Conservation (phyloP, 345 rosid genomes). For the Eucalyptus erythrocorys region DNA sequence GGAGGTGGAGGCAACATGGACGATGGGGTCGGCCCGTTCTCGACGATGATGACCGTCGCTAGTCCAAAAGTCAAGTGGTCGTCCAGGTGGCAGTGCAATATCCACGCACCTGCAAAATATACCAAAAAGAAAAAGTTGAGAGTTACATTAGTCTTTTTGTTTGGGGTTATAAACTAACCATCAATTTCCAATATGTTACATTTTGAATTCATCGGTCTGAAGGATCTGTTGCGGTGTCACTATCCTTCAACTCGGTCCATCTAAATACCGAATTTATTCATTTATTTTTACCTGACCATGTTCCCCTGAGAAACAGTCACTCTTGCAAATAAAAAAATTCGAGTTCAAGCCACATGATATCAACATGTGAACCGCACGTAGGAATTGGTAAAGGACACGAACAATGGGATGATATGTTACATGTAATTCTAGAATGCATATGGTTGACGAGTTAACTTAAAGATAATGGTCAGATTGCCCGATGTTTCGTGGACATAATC, state of each 20-base stretch:
- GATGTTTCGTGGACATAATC: background rate
- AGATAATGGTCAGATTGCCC: background rate
- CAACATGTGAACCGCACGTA: background rate
- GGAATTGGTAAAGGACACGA: background rate
- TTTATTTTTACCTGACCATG: background rate
- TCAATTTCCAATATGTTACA: background rate
- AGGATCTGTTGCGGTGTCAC: background rate
- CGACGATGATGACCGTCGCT: background rate
- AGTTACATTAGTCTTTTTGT: background rate
- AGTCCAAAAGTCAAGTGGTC: background rate
- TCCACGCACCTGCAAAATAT: background rate
- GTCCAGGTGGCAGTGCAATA: conserved; percentile 3
- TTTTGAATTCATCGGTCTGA: background rate
- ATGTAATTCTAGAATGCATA: background rate
- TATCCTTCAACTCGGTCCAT: background rate
- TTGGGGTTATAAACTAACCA: background rate
- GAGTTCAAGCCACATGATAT: background rate
- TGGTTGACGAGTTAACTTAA: background rate
- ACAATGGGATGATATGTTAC: background rate
- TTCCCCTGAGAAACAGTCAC: background rate
- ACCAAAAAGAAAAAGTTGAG: background rate
- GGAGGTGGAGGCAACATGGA: conserved; percentile 3
- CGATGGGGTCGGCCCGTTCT: background rate
- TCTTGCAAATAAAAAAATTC: background rate
- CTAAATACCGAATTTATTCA: background rate